Evolutionary conservation across 2,329 filamentous ascomycete species (phyloP).

Genomic region (Claviceps cyperi): DNA sequence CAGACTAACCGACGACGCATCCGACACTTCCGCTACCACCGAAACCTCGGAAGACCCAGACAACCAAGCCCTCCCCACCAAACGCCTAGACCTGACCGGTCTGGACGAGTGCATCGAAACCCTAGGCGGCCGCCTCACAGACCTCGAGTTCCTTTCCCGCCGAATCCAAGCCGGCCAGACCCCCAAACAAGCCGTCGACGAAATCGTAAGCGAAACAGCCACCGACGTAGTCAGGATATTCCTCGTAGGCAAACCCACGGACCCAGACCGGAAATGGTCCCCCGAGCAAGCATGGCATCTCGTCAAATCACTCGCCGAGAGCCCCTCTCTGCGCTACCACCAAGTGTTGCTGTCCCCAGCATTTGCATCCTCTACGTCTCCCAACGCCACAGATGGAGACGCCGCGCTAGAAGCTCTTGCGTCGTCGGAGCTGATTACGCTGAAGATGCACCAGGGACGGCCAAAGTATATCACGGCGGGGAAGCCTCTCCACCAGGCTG

Average conservation of each 20-base stretch:
- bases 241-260: conserved; percentile 46
- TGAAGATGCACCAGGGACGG: conserved; percentile 58
- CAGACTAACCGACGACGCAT: conserved; percentile 46
- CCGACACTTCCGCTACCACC: conserved; percentile 11
- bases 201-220: conserved; percentile 79
- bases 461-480: conserved; percentile 66
- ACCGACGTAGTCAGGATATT: conserved; percentile 92
- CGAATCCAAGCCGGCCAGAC: conserved; percentile 77
- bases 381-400: conserved; percentile 48
- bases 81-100: conserved; percentile 41
- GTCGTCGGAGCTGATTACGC: conserved; percentile 71
- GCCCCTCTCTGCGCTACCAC: conserved; percentile 64
- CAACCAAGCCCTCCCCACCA: conserved; percentile 5
- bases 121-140: conserved; percentile 83
- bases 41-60: conserved; percentile 11
- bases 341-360: conserved; percentile 65
- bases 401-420: conserved; percentile 65
- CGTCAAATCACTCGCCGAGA: conserved; percentile 61
- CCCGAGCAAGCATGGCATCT: conserved; percentile 82
- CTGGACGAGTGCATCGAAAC: conserved; percentile 70
- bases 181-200: conserved; percentile 64
- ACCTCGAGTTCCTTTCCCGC: conserved; percentile 86
- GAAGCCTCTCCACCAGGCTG: conserved; percentile 73
- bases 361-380: conserved; percentile 45
- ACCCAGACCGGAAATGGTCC: conserved; percentile 51